phyloP scores from a whole-genome alignment of 1,284 basidiomycete genomes.

The Violaceomyces palustris region DNA sequence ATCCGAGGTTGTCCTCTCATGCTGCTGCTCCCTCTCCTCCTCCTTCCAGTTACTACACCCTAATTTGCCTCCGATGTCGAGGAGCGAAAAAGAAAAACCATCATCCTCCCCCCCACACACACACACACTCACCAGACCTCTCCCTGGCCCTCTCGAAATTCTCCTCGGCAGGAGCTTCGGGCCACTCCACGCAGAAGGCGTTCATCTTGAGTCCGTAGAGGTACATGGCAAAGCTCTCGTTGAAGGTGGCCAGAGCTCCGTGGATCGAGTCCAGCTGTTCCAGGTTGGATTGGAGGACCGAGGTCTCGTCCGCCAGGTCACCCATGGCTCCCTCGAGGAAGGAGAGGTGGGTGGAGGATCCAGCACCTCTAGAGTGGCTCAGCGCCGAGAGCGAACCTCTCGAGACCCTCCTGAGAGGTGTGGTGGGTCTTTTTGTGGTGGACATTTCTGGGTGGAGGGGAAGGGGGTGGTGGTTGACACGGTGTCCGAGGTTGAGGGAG shows the following conservation, averaged over 20 bases:
- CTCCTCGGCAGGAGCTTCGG: constrained; percentile 57
- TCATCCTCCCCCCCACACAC: background rate
- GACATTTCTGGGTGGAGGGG: constrained; percentile 7
- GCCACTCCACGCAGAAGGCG: constrained; percentile 84
- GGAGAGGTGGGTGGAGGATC: constrained; percentile 70
- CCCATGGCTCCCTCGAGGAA: constrained; percentile 78
- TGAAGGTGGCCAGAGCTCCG: constrained; percentile 74
- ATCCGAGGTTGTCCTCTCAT: too few species aligned
- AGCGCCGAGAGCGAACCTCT: constrained; percentile 81
- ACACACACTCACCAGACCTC: constrained; percentile 8
- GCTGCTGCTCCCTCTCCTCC: too few species aligned
- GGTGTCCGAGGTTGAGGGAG: too few species aligned
- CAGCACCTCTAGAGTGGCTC: constrained; percentile 61
- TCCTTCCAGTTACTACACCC: too few species aligned
- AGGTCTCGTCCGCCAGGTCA: constrained; percentile 81
- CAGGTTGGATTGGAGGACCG: constrained; percentile 70
- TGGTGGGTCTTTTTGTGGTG: constrained; percentile 54
- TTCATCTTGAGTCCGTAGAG: constrained; percentile 91
- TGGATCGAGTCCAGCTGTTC: constrained; percentile 68
- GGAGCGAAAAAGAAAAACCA: too few species aligned
- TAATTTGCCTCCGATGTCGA: too few species aligned
- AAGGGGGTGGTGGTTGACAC: too few species aligned
- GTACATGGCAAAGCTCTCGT: constrained; percentile 87
- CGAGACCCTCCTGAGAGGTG: constrained; percentile 80
- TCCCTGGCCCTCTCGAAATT: constrained; percentile 39